Evolutionary conservation across 2,329 filamentous ascomycete genomes (phyloP), one percentile per base, ranked within the genome.

Genomic region (Aspergillus uvarum): DNA sequence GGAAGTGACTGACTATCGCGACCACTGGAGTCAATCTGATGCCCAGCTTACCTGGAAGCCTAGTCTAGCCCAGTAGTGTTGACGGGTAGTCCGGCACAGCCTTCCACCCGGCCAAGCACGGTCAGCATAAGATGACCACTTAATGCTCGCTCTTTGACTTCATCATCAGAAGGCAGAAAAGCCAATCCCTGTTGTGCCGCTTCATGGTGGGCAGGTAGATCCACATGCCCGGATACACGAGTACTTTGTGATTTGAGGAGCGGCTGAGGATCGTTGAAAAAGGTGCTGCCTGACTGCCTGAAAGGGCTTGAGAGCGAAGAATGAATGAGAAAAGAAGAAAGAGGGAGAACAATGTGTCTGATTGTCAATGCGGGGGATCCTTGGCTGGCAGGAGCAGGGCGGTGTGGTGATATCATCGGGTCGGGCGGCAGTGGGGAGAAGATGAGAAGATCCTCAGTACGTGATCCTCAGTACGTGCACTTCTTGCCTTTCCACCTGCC

Each of bases 351-450:
- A 42, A 42, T 14, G 22, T 26, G 22, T 54, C 47, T 47, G 22
- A 38, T 44, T 44, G 52, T 54, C 38, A 54, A 55, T 55, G 53
- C 53, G 53, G 53, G 50, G 53, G 42, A 48, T 55, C 12, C 53
- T 48, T 55, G 44, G 53, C 53, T n/a, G 53, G 26, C 24, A n/a
- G 8, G 29, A 29, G 21, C 24, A 24, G 21, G 29, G 29, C 22
- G 48, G 48, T 29, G 48, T 47, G 53, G 42, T 55, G 53, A 55
- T 55, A 55, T 55, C 53, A 55, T 55, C 42, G 53, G 53, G 38
- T 42, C 52, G 22, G 38, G 42, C 38, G 38, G 38, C 8, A 19
- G 38, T 44, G 38, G 38, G 38, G 38, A 44, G 38, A 44, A 38
- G 35, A 22, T 32, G 11, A 32, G 31, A 32, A 44, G 11, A 12